A percentile compares a stretch with the other conserved stretches of the same genome.
These are phyloP conservation scores for Chaetomium globosum DNA, from an alignment of 2,329 filamentous ascomycete species.

Conservation along the genomic window DNA sequence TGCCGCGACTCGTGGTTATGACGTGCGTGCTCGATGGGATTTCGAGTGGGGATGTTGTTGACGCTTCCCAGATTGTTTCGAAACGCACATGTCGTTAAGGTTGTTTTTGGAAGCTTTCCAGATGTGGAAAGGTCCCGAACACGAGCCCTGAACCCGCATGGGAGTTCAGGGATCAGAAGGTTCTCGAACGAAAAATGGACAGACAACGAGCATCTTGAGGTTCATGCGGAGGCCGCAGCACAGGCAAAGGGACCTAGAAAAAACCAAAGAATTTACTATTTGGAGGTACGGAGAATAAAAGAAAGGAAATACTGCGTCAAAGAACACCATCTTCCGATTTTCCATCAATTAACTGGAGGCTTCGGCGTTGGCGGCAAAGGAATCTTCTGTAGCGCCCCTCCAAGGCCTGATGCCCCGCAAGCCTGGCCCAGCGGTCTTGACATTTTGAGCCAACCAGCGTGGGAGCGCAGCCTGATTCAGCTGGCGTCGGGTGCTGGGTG, in stretches of 20 bases:
- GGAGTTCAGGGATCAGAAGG: constrained; percentile 6
- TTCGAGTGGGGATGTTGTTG: not conserved
- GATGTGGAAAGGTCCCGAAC: constrained; percentile 12
- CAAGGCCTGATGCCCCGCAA: not conserved
- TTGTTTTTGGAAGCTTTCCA: constrained; percentile 8
- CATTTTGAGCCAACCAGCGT: constrained; percentile 11
- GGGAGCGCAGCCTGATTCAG: constrained; percentile 21
- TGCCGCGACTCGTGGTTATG: not conserved
- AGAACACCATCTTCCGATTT: not conserved
- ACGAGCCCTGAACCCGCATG: not conserved
- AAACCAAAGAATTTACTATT: not conserved
- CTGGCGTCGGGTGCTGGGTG: constrained; percentile 15
- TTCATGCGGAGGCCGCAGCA: not conserved
- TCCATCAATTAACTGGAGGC: not conserved
- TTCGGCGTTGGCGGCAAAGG: not conserved
- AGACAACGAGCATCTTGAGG: not conserved
- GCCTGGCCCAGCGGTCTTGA: not conserved
- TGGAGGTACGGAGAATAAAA: not conserved
- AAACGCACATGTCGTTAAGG: constrained; percentile 1
- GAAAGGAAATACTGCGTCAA: not conserved
- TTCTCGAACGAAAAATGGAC: constrained; percentile 7
- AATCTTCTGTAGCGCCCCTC: constrained; percentile 15
- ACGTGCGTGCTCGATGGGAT: not conserved
- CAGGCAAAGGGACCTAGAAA: not conserved
- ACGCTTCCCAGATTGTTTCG: constrained; percentile 5